Percentiles rank a stretch among this genome's conserved stretches.
Conservation (phyloP, 176 grass and related monocot genomes). For the Ensete glaucum region DNA sequence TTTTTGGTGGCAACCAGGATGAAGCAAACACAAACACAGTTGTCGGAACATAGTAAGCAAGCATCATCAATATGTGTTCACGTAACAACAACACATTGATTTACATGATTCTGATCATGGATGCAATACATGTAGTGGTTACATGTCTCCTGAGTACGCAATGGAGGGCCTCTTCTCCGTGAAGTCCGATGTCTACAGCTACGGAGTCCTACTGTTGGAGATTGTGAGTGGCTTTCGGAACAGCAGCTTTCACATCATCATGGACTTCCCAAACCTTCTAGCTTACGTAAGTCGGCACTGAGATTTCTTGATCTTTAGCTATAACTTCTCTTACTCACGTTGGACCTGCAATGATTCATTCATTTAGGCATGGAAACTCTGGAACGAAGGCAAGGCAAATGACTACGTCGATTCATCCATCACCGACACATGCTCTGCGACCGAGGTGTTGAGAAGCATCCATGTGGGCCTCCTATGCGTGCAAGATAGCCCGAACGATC, state of each 20-base stretch:
- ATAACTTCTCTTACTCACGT: background rate
- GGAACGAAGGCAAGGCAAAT: slow-evolving; percentile 21
- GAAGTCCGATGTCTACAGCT: slow-evolving; percentile 8
- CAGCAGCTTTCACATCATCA: background rate
- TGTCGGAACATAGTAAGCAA: background rate
- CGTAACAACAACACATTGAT: background rate
- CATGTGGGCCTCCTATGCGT: slow-evolving; percentile 23
- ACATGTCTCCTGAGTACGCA: slow-evolving; percentile 10
- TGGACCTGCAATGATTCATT: background rate
- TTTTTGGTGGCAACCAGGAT: background rate
- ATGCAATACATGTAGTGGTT: background rate
- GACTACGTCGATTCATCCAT: slow-evolving; percentile 18
- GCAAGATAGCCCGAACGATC: slow-evolving; percentile 28
- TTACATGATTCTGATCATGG: background rate
- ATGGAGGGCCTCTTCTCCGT: slow-evolving; percentile 4
- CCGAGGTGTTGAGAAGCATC: slow-evolving; percentile 24
- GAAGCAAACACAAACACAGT: slow-evolving; percentile 3
- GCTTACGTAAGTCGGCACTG: slow-evolving; percentile 18
- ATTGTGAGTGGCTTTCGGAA: slow-evolving; percentile 41
- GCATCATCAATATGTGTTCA: background rate
- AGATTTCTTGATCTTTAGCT: background rate
- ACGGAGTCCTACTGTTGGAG: slow-evolving; percentile 24
- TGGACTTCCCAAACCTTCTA: slow-evolving; percentile 20
- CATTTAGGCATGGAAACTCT: slow-evolving; percentile 36
- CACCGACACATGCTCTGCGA: background rate